Conservation (phyloP, 176 grass and related monocot genomes). For the Saccharum spontaneum region DNA sequence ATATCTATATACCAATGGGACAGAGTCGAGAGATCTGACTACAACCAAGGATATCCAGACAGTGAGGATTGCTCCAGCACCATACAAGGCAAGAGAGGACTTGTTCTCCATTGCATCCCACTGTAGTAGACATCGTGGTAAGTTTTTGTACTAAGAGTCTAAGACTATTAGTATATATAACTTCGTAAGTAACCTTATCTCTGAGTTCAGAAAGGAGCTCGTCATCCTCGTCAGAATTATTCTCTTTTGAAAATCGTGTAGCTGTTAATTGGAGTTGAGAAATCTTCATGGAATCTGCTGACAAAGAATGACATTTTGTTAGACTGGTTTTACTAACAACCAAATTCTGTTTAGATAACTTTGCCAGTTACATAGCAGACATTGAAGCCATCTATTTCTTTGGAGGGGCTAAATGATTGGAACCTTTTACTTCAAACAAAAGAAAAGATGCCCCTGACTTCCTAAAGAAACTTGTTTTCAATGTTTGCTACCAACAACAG, state of each 20-base stretch:
- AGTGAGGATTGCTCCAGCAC: constrained; percentile 57
- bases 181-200: constrained; percentile 51
- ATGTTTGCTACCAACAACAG: neutral
- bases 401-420: neutral
- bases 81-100: constrained; percentile 54
- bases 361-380: neutral
- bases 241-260: constrained; percentile 52
- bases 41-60: constrained; percentile 65
- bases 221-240: constrained; percentile 25
- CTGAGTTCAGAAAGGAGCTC: constrained; percentile 49
- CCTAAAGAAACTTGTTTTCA: neutral
- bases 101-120: constrained; percentile 87
- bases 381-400: neutral
- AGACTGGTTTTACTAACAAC: neutral
- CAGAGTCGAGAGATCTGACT: constrained; percentile 55
- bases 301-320: constrained; percentile 9
- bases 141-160: neutral
- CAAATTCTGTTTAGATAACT: neutral
- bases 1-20: constrained; percentile 63
- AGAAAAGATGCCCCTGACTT: neutral
- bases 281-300: constrained; percentile 51
- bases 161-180: neutral
- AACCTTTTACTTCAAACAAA: neutral
- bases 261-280: constrained; percentile 48
- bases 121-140: constrained; percentile 24